Percentiles rank a stretch among this genome's conserved stretches.
These are phyloP conservation scores for Mycothermus thermophilus DNA, from an alignment of 495 filamentous ascomycete species.

Conservation along the genomic window DNA sequence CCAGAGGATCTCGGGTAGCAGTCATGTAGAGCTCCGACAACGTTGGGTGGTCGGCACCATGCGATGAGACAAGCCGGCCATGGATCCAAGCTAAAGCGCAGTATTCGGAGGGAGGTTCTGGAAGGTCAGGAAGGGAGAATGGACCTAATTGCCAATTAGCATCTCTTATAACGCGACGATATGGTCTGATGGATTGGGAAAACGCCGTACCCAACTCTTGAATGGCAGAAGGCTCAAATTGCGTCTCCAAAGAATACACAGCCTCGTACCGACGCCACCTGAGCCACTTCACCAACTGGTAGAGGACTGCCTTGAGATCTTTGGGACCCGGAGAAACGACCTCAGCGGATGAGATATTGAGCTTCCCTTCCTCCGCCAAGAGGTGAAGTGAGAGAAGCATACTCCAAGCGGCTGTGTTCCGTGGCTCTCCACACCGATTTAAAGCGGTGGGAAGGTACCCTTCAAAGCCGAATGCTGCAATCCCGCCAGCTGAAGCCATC, in stretches of 20 bases:
- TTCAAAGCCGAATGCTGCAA: slow-evolving; percentile 34
- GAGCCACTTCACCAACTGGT: slow-evolving; percentile 75
- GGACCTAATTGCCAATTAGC: slow-evolving; percentile 7
- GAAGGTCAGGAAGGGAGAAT: slow-evolving; percentile 9
- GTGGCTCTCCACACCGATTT: slow-evolving; percentile 36
- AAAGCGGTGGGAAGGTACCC: slow-evolving; percentile 51
- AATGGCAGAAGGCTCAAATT: slow-evolving; percentile 20
- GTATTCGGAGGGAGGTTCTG: slow-evolving; percentile 51
- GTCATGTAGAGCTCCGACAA: slow-evolving; percentile 38
- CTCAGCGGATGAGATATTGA: slow-evolving; percentile 51
- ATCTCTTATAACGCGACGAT: too few relatives aligned
- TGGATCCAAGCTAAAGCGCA: slow-evolving; percentile 55
- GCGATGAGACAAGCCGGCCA: slow-evolving; percentile 40
- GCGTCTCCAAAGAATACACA: slow-evolving; percentile 59
- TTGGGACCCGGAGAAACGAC: slow-evolving; percentile 35
- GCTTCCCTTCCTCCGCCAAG: slow-evolving; percentile 74
- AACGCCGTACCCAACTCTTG: slow-evolving; percentile 16
- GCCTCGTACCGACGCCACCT: slow-evolving; percentile 62
- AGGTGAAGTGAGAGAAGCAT: slow-evolving; percentile 72
- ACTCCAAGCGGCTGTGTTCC: slow-evolving; percentile 47
- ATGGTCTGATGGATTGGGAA: slow-evolving; percentile 4
- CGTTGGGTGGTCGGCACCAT: slow-evolving; percentile 39
- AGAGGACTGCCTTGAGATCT: slow-evolving; percentile 54
- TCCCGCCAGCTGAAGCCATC: slow-evolving; percentile 39
- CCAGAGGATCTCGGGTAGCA: slow-evolving; percentile 1